Base-by-base conservation (phyloP, 2,329 filamentous ascomycete genomes). In the Clathrospora elynae region DNA sequence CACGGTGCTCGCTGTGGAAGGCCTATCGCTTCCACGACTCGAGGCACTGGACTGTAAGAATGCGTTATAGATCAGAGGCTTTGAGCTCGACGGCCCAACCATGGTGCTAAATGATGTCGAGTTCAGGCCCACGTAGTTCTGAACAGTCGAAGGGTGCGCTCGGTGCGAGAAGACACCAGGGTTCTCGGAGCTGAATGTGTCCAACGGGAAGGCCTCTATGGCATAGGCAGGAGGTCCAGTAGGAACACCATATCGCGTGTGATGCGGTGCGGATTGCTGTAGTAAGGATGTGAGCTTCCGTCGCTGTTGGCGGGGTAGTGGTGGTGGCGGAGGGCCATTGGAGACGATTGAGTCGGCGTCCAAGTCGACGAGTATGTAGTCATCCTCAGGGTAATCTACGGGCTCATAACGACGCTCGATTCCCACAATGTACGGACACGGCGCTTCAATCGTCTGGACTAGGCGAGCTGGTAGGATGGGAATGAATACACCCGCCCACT, bases 391-490 rank as follows among this genome's bases (percentile, higher is more conserved):
- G 28, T 97, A 80, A 57, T 90, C 86, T 32, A 90, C 82, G 43
- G 83, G 83, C 59, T 95, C 89, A 66, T 97, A 97, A 43, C 91
- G 84, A 55, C 91, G 83, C 73, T 99, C 93, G 44, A 99, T 89
- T 34, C 93, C 93, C 29, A 97, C 90, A 55, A 99, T 96, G 62
- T 97, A 99, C 0, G 93, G 93, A 59, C 93, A 97, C 2, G 92
- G 92, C 1, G 92, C 92, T 60, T 97, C 93, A 12, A 99, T 79
- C 2, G 90, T 92, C 38, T 93, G 91, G 7, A 99, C 79, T 14
- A 99, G 76, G 23, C 92, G 84, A 6, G 90, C 88, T 5, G 92
- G 92, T 6, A 99, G 79, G 22, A 97, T 80, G 2, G 92, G 92
- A 52, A 97, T 96, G 66, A 96, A 90, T 34, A 97, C 90, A 58